These are phyloP conservation scores for Sugiyamaella boreocaroliniensis DNA, from an alignment of 805 yeast genomes.

Conservation along the genomic window DNA sequence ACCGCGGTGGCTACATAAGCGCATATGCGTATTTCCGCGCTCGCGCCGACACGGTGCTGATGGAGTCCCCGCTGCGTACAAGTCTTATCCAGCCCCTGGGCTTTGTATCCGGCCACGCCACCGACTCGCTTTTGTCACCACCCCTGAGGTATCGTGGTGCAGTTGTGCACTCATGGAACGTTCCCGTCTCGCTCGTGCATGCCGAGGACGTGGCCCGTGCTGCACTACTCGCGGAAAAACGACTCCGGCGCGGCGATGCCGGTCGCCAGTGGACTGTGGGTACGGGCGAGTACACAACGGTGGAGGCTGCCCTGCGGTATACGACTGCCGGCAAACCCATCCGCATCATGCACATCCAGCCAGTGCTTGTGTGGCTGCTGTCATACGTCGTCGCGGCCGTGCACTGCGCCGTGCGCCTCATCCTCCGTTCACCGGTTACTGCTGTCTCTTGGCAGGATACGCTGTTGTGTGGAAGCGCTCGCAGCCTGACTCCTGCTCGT, in stretches of 20 bases:
- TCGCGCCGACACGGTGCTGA: constrained; percentile 21
- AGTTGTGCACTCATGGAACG: constrained; percentile 19
- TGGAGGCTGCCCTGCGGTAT: constrained; percentile 18
- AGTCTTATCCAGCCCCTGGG: constrained; percentile 23
- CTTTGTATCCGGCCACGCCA: constrained; percentile 23
- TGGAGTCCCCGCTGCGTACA: constrained; percentile 19
- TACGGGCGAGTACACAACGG: constrained; percentile 18
- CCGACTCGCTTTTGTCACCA: constrained; percentile 24
- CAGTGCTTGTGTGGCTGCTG: constrained; percentile 18
- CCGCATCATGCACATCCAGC: constrained; percentile 15
- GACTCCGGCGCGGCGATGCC: constrained; percentile 21
- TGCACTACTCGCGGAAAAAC: constrained; percentile 34
- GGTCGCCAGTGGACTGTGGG: neutral
- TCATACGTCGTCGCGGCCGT: constrained; percentile 12
- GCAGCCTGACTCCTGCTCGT: constrained; percentile 22
- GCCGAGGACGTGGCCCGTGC: constrained; percentile 36
- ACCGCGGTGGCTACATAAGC: constrained; percentile 1
- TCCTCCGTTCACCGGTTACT: constrained; percentile 10
- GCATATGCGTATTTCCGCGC: constrained; percentile 15
- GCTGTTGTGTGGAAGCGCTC: constrained; percentile 14
- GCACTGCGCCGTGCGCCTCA: constrained; percentile 2
- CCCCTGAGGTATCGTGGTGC: constrained; percentile 17
- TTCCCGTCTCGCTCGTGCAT: constrained; percentile 27
- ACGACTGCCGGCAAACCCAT: constrained; percentile 12
- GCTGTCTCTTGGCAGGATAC: constrained; percentile 8